Percentiles rank a stretch among this genome's conserved stretches.
These are phyloP conservation scores for Leptomonas pyrrhocoris DNA, from an alignment of 208 protist genomes.

Conservation along the genomic window DNA sequence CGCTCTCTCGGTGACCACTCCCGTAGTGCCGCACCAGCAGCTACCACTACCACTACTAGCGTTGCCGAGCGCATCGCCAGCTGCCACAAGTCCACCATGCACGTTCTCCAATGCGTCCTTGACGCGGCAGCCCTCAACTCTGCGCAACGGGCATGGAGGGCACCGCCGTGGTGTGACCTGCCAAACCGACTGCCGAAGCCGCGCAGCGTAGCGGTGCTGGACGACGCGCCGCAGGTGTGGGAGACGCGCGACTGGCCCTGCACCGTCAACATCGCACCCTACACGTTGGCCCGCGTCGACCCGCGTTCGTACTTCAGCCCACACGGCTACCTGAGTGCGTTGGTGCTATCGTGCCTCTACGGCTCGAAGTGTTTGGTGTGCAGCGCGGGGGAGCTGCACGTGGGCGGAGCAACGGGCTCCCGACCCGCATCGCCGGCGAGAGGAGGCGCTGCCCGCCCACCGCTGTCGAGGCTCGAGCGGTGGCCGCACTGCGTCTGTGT, in stretches of 20 bases:
- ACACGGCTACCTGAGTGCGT: conserved; percentile 43
- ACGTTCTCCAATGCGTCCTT: conserved; percentile 12
- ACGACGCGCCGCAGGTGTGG: conserved; percentile 84
- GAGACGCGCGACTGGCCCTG: conserved; percentile 60
- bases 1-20: neutral
- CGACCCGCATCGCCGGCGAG: neutral
- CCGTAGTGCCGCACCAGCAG: neutral
- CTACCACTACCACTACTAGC: neutral
- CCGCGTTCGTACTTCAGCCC: conserved; percentile 54
- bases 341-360: conserved; percentile 58
- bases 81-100: conserved; percentile 15
- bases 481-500: conserved; percentile 48
- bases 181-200: conserved; percentile 26
- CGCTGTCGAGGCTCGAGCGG: neutral
- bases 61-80: conserved; percentile 22
- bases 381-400: conserved; percentile 10
- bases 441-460: neutral
- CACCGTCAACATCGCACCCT: conserved; percentile 66
- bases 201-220: conserved; percentile 70
- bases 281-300: conserved; percentile 73
- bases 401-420: neutral
- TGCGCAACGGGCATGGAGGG: conserved; percentile 23
- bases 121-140: conserved; percentile 15
- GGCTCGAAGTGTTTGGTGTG: conserved; percentile 55
- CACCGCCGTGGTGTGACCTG: conserved; percentile 31